Conservation (phyloP, 2,329 filamentous ascomycete species). For the Hymenotorrendiella dingleyae region DNA sequence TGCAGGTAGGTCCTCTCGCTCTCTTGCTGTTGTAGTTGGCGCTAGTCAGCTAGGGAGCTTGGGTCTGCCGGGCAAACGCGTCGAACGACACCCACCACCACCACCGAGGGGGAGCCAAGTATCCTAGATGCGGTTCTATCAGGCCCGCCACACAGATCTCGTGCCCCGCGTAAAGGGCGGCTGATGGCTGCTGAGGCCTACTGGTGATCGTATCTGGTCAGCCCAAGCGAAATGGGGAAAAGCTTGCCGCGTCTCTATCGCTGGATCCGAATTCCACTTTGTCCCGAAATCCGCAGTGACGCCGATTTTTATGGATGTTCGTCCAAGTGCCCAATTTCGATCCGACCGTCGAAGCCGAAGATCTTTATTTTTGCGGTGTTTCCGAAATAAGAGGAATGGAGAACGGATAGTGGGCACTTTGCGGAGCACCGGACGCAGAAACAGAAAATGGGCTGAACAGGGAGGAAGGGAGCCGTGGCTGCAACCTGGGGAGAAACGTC, state of each 20-base stretch:
- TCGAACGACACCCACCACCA: neutral
- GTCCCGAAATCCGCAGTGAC: neutral
- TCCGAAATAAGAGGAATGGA: too few species aligned
- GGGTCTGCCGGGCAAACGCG: slow-evolving; percentile 3
- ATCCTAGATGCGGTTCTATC: too few species aligned
- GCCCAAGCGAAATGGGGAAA: slow-evolving; percentile 17
- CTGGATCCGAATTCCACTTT: neutral
- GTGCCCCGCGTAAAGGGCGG: slow-evolving; percentile 15
- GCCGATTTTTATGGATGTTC: neutral
- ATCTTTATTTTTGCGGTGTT: too few species aligned
- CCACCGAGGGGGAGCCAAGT: neutral
- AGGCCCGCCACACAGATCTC: slow-evolving; percentile 14
- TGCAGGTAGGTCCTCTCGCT: neutral
- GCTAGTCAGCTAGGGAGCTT: too few species aligned
- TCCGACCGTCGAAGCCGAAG: too few species aligned
- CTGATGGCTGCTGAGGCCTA: slow-evolving; percentile 22
- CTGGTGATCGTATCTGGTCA: slow-evolving; percentile 17
- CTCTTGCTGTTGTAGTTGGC: neutral
- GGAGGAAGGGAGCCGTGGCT: slow-evolving; percentile 2
- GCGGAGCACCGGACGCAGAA: too few species aligned
- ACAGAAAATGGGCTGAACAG: too few species aligned
- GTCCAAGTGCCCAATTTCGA: slow-evolving; percentile 1
- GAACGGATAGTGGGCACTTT: too few species aligned
- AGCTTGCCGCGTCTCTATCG: neutral
- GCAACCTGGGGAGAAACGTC: neutral